phyloP scores from a whole-genome alignment of 2,329 filamentous ascomycete species.

The Chlorencoelia australis region DNA sequence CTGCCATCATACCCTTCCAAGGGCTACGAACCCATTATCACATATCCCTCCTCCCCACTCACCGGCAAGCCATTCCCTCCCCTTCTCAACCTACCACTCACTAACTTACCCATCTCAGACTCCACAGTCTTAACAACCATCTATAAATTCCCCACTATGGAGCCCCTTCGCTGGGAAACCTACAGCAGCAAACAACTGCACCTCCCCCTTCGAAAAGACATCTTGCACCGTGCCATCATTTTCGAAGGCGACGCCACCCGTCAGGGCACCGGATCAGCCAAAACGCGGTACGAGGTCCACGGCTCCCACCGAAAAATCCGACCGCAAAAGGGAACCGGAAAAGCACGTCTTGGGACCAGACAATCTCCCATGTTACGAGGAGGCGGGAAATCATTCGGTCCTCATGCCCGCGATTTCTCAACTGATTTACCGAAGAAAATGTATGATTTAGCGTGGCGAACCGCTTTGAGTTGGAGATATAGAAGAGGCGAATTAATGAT shows the following conservation, averaged over 20 bases:
- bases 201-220: slow-evolving; percentile 79
- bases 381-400: slow-evolving; percentile 84
- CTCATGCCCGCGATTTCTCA: slow-evolving; percentile 81
- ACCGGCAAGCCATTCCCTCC: neutral
- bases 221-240: slow-evolving; percentile 83
- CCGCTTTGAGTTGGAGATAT: slow-evolving; percentile 85
- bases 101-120: slow-evolving; percentile 31
- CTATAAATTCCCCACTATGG: slow-evolving; percentile 81
- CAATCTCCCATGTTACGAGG: slow-evolving; percentile 76
- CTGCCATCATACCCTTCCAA: slow-evolving; percentile 17
- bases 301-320: slow-evolving; percentile 75
- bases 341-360: slow-evolving; percentile 67
- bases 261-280: slow-evolving; percentile 74
- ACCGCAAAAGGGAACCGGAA: slow-evolving; percentile 78
- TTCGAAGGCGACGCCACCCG: slow-evolving; percentile 87
- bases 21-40: slow-evolving; percentile 8
- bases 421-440: slow-evolving; percentile 78
- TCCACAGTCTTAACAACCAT: slow-evolving; percentile 71
- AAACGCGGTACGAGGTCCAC: slow-evolving; percentile 73
- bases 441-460: slow-evolving; percentile 93
- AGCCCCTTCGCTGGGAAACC: slow-evolving; percentile 66
- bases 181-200: slow-evolving; percentile 78
- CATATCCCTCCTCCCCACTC: slow-evolving; percentile 3
- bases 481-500: slow-evolving; percentile 78
- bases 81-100: neutral